phyloP scores from a whole-genome alignment of 2,329 filamentous ascomycete genomes.

The Diaporthe longicolla region DNA sequence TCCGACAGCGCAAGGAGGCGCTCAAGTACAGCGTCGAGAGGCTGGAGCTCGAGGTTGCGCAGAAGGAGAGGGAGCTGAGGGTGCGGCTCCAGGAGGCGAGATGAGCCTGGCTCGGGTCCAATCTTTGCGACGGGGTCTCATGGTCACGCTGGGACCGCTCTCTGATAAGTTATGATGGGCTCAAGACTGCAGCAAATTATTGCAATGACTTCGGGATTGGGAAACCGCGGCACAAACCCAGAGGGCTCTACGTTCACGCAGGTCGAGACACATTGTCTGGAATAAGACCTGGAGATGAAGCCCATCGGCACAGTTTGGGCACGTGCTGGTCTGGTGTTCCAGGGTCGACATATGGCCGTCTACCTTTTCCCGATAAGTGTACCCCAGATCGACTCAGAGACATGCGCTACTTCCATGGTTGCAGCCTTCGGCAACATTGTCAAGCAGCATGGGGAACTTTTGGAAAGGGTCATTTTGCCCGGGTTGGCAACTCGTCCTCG shows the following conservation, averaged over 20 bases:
- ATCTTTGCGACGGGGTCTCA: background rate
- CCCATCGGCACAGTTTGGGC: background rate
- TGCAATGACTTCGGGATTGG: background rate
- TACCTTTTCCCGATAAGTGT: background rate
- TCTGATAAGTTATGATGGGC: background rate
- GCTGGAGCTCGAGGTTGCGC: conserved; percentile 86
- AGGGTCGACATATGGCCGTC: background rate
- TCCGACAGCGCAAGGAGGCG: conserved; percentile 86
- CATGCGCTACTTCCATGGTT: background rate
- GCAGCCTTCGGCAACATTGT: too few relatives aligned
- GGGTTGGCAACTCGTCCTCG: background rate
- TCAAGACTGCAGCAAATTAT: background rate
- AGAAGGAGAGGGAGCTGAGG: conserved; percentile 74
- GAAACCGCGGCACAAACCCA: background rate
- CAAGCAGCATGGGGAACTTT: background rate
- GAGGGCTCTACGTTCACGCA: background rate
- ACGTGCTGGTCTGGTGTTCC: background rate
- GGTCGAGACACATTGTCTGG: background rate
- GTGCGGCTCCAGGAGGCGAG: conserved; percentile 60
- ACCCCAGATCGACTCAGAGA: too few relatives aligned
- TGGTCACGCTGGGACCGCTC: too few relatives aligned
- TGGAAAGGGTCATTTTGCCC: background rate
- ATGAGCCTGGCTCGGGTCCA: background rate
- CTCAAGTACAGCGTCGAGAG: conserved; percentile 89
- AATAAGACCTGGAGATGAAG: background rate